Base-by-base conservation (phyloP, 371 early-diverging fungal genomes). In the Entomophthora muscae region DNA sequence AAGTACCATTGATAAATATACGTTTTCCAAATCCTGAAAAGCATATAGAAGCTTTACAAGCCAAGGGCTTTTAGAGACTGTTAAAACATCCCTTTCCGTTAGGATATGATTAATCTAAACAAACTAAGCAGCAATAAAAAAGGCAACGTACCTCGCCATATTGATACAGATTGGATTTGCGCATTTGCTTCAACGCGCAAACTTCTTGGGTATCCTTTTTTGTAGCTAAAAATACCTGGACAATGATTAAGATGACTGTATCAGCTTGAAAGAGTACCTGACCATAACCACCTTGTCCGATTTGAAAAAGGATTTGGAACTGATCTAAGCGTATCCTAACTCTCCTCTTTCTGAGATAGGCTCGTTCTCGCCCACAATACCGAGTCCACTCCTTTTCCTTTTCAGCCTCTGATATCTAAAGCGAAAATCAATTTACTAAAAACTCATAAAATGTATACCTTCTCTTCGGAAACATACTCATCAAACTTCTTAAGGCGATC, bases 251-350 rank as follows among this genome's bases (percentile, higher is more conserved):
- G 12, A 54, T 21, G 3, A 54, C 21, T 3, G 10, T 23, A 55
- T 64, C 17, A 26, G 27, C 7, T 23, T 57, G 21, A 21, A 31
- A 0, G 23, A 30, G 17, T 71, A 71, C 73, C 68, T 86, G 83
- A 0, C 91, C 90, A 64, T 88, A 89, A 13, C 91, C 90, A 1
- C 90, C 89, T 70, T 90, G 91, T 0, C 91, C 91, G 24, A 90
- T 82, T 66, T 90, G 90, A 3, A 78, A 76, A 61, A 88, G 66
- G 63, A 89, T 75, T 42, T 81, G 72, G 71, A 89, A 90, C 65
- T 83, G 74, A 22, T 75, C 70, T 54, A 84, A 73, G 1, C 78
- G 70, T 1, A 79, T 78, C 7, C 87, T 71, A 12, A 77, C 80
- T 28, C 90, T 77, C 1, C 89, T 76, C 59, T 78, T 72, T 1